A percentile compares a stretch with the other conserved stretches of the same genome.
Conservation (phyloP, 2,329 filamentous ascomycete genomes). For the Phyllosticta citriasiana region DNA sequence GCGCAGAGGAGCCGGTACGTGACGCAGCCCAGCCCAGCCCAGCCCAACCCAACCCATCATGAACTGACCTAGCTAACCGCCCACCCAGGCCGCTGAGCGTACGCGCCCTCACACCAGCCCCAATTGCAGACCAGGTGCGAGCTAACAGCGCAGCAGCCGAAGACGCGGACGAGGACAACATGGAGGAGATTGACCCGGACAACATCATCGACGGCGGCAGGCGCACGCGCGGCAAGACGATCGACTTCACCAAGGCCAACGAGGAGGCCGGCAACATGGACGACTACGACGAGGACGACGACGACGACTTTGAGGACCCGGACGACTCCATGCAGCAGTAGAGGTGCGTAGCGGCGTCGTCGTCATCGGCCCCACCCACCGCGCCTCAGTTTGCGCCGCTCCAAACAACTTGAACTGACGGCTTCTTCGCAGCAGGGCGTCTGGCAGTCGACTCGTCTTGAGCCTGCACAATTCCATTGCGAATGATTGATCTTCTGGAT, state of each 20-base stretch:
- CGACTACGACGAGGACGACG: constrained; percentile 71
- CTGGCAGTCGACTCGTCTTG: not conserved
- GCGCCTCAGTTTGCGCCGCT: not conserved
- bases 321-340: constrained; percentile 62
- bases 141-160: constrained; percentile 35
- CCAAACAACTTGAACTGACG: not conserved
- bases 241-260: constrained; percentile 88
- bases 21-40: not conserved
- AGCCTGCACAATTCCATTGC: not conserved
- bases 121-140: not conserved
- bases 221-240: constrained; percentile 83
- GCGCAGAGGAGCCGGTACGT: constrained; percentile 48
- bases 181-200: constrained; percentile 81
- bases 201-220: constrained; percentile 75
- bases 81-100: constrained; percentile 11
- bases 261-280: constrained; percentile 65
- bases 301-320: constrained; percentile 54
- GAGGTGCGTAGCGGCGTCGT: constrained; percentile 1
- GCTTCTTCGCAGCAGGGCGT: not conserved
- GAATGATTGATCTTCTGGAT: not conserved
- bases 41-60: not conserved
- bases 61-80: constrained; percentile 1
- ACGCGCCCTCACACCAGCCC: not conserved
- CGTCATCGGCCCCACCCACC: not conserved
- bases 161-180: constrained; percentile 67